Conservation (phyloP, 768 basidiomycete species). For the Russula sp. region DNA sequence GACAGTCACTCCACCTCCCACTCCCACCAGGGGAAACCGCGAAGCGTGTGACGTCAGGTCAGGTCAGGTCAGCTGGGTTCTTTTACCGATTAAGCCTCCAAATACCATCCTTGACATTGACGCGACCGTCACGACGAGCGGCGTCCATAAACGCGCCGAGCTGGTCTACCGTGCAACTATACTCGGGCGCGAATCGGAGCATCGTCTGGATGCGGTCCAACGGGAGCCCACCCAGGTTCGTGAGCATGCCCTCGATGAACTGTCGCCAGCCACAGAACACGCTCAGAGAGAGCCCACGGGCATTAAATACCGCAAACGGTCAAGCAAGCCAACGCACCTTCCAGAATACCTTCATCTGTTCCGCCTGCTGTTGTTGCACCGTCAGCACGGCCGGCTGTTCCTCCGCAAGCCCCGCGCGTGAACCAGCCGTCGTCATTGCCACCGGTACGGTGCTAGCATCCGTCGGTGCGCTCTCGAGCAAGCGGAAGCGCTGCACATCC, state of each 20-base stretch:
- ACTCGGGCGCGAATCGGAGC: slow-evolving; percentile 77
- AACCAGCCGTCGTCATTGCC: slow-evolving; percentile 8
- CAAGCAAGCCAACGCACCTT: slow-evolving; percentile 44
- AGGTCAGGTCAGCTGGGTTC: too few species aligned
- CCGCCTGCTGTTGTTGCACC: slow-evolving; percentile 67
- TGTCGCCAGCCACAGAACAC: neutral
- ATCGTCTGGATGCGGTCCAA: slow-evolving; percentile 83
- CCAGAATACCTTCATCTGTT: slow-evolving; percentile 86
- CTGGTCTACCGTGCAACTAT: slow-evolving; percentile 75
- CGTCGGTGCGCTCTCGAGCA: slow-evolving; percentile 59
- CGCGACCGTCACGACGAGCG: slow-evolving; percentile 67
- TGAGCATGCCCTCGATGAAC: slow-evolving; percentile 92
- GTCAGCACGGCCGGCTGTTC: slow-evolving; percentile 43
- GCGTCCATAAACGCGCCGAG: slow-evolving; percentile 75
- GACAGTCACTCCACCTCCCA: too few species aligned
- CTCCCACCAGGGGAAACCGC: neutral
- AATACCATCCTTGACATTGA: slow-evolving; percentile 59
- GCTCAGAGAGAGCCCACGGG: neutral
- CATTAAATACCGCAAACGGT: neutral
- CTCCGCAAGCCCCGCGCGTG: slow-evolving; percentile 31
- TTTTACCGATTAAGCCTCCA: slow-evolving; percentile 47
- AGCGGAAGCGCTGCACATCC: slow-evolving; percentile 36
- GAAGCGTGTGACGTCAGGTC: neutral
- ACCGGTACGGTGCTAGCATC: slow-evolving; percentile 4
- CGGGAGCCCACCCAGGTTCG: slow-evolving; percentile 69